These are phyloP conservation scores for Xylona heveae DNA, from an alignment of 495 filamentous ascomycete species.

Conservation along the genomic window DNA sequence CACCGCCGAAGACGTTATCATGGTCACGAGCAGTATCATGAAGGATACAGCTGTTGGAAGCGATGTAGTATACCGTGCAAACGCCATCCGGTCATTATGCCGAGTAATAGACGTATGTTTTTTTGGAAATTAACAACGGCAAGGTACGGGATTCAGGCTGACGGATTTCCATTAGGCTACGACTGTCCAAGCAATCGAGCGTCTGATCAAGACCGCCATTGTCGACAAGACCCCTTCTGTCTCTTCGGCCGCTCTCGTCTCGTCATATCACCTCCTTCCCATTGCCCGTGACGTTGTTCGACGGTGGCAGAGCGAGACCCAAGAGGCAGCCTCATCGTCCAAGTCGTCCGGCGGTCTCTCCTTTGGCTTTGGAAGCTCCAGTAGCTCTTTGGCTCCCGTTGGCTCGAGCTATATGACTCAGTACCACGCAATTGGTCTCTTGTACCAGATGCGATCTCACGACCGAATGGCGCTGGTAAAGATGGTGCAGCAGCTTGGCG, in stretches of 20 bases:
- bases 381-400: constrained; percentile 42
- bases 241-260: constrained; percentile 89
- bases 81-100: constrained; percentile 90
- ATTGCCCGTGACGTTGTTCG: constrained; percentile 88
- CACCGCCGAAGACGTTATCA: constrained; percentile 98
- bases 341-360: constrained; percentile 80
- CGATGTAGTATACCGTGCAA: constrained; percentile 86
- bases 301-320: constrained; percentile 97
- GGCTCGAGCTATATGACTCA: constrained; percentile 87
- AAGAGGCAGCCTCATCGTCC: constrained; percentile 78
- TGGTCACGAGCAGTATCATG: constrained; percentile 99
- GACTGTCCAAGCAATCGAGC: constrained; percentile 96
- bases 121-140: neutral
- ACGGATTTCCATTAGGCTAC: constrained; percentile 36
- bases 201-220: constrained; percentile 96
- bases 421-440: constrained; percentile 92
- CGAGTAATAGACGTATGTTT: constrained; percentile 86
- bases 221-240: constrained; percentile 98
- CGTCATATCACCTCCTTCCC: constrained; percentile 93
- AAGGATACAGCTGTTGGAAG: constrained; percentile 95
- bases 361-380: constrained; percentile 57
- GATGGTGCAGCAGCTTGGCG: constrained; percentile 97
- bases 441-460: constrained; percentile 95
- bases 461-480: constrained; percentile 99
- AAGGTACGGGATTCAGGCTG: neutral